Conservation (phyloP, 139 green algal species). For the Auxenochlorella pyrenoidosa region DNA sequence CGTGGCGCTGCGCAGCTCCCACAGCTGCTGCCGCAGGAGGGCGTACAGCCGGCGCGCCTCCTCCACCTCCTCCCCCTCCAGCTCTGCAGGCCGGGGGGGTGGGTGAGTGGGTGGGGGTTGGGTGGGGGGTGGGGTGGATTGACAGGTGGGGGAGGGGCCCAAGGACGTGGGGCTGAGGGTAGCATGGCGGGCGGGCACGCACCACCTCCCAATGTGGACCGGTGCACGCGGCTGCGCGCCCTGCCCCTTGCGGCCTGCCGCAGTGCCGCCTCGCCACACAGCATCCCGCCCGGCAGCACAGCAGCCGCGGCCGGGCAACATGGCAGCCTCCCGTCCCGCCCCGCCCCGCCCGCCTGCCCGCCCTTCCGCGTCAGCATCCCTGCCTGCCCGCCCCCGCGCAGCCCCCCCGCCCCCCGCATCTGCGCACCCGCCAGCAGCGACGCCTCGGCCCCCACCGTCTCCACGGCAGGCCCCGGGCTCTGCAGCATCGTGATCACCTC, state of each 20-base stretch:
- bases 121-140: too few relatives aligned
- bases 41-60: conserved; percentile 35
- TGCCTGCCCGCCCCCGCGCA: background rate
- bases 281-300: too few relatives aligned
- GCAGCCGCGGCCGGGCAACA: too few relatives aligned
- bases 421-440: conserved; percentile 34
- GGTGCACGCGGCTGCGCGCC: too few relatives aligned
- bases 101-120: background rate
- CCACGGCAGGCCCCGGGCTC: conserved; percentile 33
- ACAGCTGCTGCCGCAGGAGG: conserved; percentile 41
- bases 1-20: conserved; percentile 1
- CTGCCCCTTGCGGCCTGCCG: too few relatives aligned
- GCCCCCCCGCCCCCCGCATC: background rate
- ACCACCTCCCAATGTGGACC: too few relatives aligned
- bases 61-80: conserved; percentile 42
- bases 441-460: conserved; percentile 26
- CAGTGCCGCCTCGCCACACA: too few relatives aligned
- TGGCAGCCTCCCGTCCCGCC: too few relatives aligned
- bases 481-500: conserved; percentile 62
- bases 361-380: background rate
- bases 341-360: too few relatives aligned
- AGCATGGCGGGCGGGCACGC: too few relatives aligned
- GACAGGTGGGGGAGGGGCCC: too few relatives aligned
- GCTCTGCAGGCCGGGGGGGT: background rate
- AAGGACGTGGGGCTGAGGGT: too few relatives aligned